Evolutionary conservation across 805 yeast species (phyloP), one percentile per base, ranked within the genome.

Genomic region (Saccharomycopsis babjevae): DNA sequence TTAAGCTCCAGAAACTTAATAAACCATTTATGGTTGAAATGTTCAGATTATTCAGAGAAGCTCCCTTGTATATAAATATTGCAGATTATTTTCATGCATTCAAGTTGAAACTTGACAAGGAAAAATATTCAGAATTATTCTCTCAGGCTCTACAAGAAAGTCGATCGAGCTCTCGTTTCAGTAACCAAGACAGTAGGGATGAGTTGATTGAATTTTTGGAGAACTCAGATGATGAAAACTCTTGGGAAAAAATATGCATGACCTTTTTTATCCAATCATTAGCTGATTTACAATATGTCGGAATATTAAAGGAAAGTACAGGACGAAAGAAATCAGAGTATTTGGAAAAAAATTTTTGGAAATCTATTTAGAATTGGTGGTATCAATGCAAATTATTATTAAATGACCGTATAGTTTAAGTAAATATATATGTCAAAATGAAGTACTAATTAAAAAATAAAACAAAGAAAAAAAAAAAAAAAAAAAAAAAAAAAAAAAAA

Each of bases 241-340:
- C 73, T 8, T 88, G 94, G 90, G 85, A 85, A 54, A 80, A 82
- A 62, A 67, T 85, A 56, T 73, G 84, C 0, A 74, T 87, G 65
- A 80, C 89, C 3, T 82, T 94, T 82, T 91, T 91, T 69, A 73
- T 88, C 63, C 92, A 88, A 66, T 83, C 84, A 20, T 77, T 92
- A 57, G 81, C 81, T 30, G 96, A 90, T 68, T 75, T 91, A 62
- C 81, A 83, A 61, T 74, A 80, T 64, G 73, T 88, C 60, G 97
- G 97, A 0, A 73, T 89, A 56, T 69, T 89, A 20, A 83, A 83
- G 65, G 86, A 85, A 58, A 80, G 79, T 52, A 46, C 52, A 11
- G 73, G 75, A 28, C 78, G 77, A 65, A 72, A 84, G 16, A 84
- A 83, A 69, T 81, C 82, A 36, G 91, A 88, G 66, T 76, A 79